A percentile compares a stretch with the other conserved stretches of the same genome.
Conservation (phyloP, 2,329 filamentous ascomycete genomes). For the Cercospora sesami region DNA sequence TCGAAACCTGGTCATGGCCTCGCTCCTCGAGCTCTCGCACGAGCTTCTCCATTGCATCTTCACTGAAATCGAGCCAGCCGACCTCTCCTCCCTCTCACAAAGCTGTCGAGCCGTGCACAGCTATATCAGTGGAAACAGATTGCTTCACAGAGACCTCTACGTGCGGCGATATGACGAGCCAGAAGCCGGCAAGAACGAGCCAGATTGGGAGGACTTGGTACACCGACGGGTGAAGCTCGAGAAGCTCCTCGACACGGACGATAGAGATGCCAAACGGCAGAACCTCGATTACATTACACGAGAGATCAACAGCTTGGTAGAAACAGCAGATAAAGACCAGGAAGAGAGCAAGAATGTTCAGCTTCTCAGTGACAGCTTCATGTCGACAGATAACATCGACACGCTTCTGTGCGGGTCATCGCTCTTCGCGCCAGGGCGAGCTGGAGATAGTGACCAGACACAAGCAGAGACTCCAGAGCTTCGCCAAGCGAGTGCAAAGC, state of each 20-base stretch:
- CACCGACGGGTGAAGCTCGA: slow-evolving; percentile 41
- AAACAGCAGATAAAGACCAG: slow-evolving; percentile 32
- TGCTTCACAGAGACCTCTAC: slow-evolving; percentile 65
- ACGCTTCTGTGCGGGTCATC: slow-evolving; percentile 65
- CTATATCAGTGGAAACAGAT: slow-evolving; percentile 58
- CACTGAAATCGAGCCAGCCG: slow-evolving; percentile 55
- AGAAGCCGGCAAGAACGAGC: slow-evolving; percentile 22
- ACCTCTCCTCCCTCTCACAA: slow-evolving; percentile 55
- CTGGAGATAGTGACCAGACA: slow-evolving; percentile 47
- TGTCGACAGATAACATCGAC: slow-evolving; percentile 54
- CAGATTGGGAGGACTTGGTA: slow-evolving; percentile 43
- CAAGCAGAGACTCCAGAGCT: slow-evolving; percentile 45
- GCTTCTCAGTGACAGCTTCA: slow-evolving; percentile 44
- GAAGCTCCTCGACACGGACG: slow-evolving; percentile 49
- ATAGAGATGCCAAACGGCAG: slow-evolving; percentile 47
- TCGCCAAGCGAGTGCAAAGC: slow-evolving; percentile 66
- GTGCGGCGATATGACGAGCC: slow-evolving; percentile 45
- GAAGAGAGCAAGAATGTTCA: slow-evolving; percentile 50
- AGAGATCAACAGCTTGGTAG: slow-evolving; percentile 31
- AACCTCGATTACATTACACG: slow-evolving; percentile 31
- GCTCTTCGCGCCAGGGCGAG: slow-evolving; percentile 56
- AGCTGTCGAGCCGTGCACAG: slow-evolving; percentile 56
- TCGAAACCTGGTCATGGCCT: slow-evolving; percentile 34
- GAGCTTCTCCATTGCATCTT: slow-evolving; percentile 67
- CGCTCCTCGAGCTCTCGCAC: slow-evolving; percentile 53